Evolutionary conservation across 345 rosid genomes (phyloP), one percentile per base, ranked within the genome.

Genomic region (Arabis alpina): DNA sequence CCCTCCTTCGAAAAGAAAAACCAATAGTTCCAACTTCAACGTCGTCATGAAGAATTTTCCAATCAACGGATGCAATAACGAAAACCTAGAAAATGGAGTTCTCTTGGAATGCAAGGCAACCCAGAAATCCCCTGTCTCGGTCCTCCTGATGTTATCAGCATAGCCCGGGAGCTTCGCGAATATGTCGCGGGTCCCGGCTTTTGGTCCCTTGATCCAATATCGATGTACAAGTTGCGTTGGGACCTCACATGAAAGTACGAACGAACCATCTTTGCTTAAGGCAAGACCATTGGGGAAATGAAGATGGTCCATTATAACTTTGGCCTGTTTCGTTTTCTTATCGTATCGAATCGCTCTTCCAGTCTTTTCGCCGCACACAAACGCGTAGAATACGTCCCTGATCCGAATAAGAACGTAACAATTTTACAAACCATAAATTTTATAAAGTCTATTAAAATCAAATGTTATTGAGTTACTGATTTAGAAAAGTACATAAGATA

Each of bases 281-380:
- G 95, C 84, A 10, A 87, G 86, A 8, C 97, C 95, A 63, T 91
- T 91, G 25, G 97, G 87, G 57, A 91, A 80, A 40, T 83, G 82
- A 8, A 87, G 77, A 59, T 60, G 82, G 57, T 66, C 62, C 58
- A 79, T 30, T 4, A 91, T 28, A 30, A 85, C 87, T 13, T 73
- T 77, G 37, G 88, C 80, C 37, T 85, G 72, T 37, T 87, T 82
- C 51, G 72, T 85, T n/a, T 73, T 69, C 60, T 59, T 83, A 58
- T 85, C 76, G 55, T 88, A 91, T 76, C 79, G 85, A 79, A 91
- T 36, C 51, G 83, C 66, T 74, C 85, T 82, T 51, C 95, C 95
- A 1, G 88, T 82, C 66, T 71, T 84, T 62, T 91, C 95, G 15
- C 80, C 81, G 12, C 74, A 77, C 1, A 85, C 13, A 60, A 84